Percentiles rank a stretch among this genome's conserved stretches.
Conservation (phyloP, 495 filamentous ascomycete species). For the Pyronema domesticum region DNA sequence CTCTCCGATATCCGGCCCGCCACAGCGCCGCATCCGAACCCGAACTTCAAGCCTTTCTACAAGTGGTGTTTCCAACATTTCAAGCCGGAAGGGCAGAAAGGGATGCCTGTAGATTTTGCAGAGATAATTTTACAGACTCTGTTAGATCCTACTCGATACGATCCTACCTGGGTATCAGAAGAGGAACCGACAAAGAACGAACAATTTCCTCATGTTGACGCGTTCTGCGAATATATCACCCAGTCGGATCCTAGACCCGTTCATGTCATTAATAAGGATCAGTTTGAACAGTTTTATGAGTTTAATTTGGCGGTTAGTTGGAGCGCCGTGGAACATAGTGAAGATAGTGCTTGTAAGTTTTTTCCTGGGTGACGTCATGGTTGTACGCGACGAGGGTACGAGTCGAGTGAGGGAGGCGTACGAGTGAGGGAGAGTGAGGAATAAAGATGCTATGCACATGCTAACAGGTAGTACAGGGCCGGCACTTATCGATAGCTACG, state of each 20-base stretch:
- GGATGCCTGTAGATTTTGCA: slow-evolving; percentile 15
- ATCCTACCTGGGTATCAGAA: slow-evolving; percentile 9
- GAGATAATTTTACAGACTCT: slow-evolving; percentile 14
- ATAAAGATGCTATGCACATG: neutral
- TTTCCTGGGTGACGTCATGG: neutral
- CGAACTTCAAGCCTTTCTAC: slow-evolving; percentile 18
- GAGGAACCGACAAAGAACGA: neutral
- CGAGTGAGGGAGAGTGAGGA: neutral
- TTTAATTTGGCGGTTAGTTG: slow-evolving; percentile 18
- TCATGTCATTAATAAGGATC: slow-evolving; percentile 21
- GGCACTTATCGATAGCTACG: slow-evolving; percentile 22
- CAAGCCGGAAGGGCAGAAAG: slow-evolving; percentile 16
- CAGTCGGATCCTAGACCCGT: slow-evolving; percentile 8
- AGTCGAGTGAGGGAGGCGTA: neutral
- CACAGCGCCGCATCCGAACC: slow-evolving; percentile 7
- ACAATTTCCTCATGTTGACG: slow-evolving; percentile 17
- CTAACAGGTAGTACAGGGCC: slow-evolving; percentile 15
- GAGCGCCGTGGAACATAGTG: slow-evolving; percentile 15
- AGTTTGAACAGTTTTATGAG: slow-evolving; percentile 23
- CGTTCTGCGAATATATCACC: slow-evolving; percentile 19
- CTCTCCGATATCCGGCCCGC: slow-evolving; percentile 1
- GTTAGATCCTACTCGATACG: slow-evolving; percentile 12
- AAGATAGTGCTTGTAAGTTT: slow-evolving; percentile 21
- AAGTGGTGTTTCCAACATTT: slow-evolving; percentile 24
- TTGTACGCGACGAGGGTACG: neutral